Percentiles rank a stretch among this genome's conserved stretches.
phyloP scores from a whole-genome alignment of 768 basidiomycete species.

The Omphalotus guepiniiformis region DNA sequence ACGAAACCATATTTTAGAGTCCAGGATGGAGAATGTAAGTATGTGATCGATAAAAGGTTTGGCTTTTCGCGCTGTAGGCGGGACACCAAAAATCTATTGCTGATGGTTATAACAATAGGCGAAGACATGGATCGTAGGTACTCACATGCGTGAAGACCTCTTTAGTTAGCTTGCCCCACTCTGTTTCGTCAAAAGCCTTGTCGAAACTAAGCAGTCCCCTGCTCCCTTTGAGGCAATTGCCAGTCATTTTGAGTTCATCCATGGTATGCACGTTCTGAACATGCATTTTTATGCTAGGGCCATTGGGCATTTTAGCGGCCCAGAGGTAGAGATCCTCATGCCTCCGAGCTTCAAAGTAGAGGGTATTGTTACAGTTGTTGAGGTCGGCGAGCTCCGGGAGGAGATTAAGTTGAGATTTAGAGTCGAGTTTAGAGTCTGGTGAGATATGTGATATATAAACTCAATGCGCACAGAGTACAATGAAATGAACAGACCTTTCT shows the following conservation, averaged over 20 bases:
- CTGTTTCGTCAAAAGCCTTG: conserved; percentile 81
- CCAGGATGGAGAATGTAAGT: conserved; percentile 91
- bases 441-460: conserved; percentile 1
- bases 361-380: conserved; percentile 94
- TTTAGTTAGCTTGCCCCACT: conserved; percentile 83
- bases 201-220: conserved; percentile 92
- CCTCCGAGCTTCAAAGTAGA: conserved; percentile 95
- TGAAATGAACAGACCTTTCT: conserved; percentile 71
- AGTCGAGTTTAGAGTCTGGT: conserved; percentile 94
- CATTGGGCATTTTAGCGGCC: conserved; percentile 96
- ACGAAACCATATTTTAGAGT: conserved; percentile 98
- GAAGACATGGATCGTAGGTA: too few relatives aligned
- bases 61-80: conserved; percentile 80
- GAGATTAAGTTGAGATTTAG: conserved; percentile 88
- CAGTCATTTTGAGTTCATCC: conserved; percentile 99
- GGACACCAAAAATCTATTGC: conserved; percentile 93
- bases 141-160: conserved; percentile 91
- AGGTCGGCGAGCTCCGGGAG: conserved; percentile 96
- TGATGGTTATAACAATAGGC: neutral
- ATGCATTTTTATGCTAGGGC: conserved; percentile 95
- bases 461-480: neutral
- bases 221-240: conserved; percentile 96
- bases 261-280: conserved; percentile 99
- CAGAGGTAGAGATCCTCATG: conserved; percentile 97
- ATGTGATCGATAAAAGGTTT: conserved; percentile 99